Conservation (phyloP, 805 yeast species). For the Cyberlindnera mississippiensis region DNA sequence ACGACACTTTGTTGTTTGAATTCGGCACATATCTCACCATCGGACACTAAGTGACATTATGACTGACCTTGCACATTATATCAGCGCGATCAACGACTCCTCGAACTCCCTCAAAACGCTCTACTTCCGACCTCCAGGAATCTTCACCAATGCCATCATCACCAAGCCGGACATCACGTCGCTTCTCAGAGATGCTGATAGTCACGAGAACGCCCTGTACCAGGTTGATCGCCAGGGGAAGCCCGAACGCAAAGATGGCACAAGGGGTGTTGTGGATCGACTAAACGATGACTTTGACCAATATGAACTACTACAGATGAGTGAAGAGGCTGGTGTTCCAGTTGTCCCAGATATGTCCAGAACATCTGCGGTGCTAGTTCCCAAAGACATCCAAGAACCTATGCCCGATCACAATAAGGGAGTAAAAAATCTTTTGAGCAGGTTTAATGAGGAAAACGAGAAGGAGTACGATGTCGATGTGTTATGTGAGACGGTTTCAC, state of each 20-base stretch:
- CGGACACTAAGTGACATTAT: too few relatives aligned
- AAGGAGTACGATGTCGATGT: constrained; percentile 37
- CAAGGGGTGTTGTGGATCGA: constrained; percentile 34
- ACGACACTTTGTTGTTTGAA: too few relatives aligned
- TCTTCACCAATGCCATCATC: constrained; percentile 61
- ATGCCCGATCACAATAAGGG: constrained; percentile 23
- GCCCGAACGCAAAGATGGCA: constrained; percentile 50
- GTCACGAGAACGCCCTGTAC: constrained; percentile 48
- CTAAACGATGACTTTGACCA: constrained; percentile 34
- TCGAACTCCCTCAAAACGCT: constrained; percentile 27
- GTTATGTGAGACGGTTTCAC: constrained; percentile 39
- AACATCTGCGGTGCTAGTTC: constrained; percentile 24
- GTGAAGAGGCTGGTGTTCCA: constrained; percentile 10
- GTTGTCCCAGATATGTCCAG: constrained; percentile 2
- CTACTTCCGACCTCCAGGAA: constrained; percentile 54
- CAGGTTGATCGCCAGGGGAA: constrained; percentile 34
- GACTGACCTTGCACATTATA: constrained; percentile 14
- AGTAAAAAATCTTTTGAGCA: constrained; percentile 30
- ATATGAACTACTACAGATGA: constrained; percentile 25
- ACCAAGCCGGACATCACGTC: constrained; percentile 48
- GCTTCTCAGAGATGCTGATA: constrained; percentile 57
- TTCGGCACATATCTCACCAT: too few relatives aligned
- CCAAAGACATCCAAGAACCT: constrained; percentile 15
- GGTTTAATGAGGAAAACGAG: constrained; percentile 31
- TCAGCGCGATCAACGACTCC: constrained; percentile 15